phyloP scores from a whole-genome alignment of 2,329 filamentous ascomycete genomes.

The Rhynchosporium agropyri region DNA sequence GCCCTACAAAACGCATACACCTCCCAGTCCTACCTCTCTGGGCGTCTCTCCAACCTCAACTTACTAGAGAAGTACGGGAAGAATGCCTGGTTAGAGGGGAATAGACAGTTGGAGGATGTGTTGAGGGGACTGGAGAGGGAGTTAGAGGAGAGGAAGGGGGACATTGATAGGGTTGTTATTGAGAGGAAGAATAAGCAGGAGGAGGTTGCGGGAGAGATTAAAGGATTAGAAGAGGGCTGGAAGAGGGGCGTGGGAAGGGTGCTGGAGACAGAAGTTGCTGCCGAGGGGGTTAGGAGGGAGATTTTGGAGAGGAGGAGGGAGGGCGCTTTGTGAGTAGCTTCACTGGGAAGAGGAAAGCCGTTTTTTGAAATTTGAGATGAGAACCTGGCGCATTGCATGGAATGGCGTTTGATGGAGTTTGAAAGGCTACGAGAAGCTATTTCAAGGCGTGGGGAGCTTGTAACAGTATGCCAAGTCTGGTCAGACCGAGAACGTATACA shows the following conservation, averaged over 20 bases:
- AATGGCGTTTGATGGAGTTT: conserved; percentile 15
- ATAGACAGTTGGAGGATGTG: conserved; percentile 76
- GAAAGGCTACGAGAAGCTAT: background rate
- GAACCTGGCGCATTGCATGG: conserved; percentile 11
- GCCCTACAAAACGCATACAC: conserved; percentile 54
- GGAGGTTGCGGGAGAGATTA: conserved; percentile 71
- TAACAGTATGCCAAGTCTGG: background rate
- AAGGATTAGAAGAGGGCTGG: conserved; percentile 77
- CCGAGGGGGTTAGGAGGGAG: conserved; percentile 69
- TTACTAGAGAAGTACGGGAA: conserved; percentile 57
- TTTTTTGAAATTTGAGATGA: background rate
- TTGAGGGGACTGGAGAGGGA: conserved; percentile 73
- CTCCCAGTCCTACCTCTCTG: conserved; percentile 58
- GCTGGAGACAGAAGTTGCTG: conserved; percentile 84
- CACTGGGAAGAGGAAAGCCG: background rate
- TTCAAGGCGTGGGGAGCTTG: background rate
- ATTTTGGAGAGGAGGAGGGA: conserved; percentile 65
- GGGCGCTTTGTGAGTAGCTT: conserved; percentile 30
- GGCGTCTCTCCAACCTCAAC: conserved; percentile 34
- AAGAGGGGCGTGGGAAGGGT: conserved; percentile 75
- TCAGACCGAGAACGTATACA: background rate
- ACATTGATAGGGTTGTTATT: conserved; percentile 74
- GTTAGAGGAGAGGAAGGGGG: conserved; percentile 65
- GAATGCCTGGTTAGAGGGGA: conserved; percentile 89
- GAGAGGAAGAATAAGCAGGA: conserved; percentile 71